Evolutionary conservation across 2,329 filamentous ascomycete genomes (phyloP).

Genomic region (Camptophora hylomeconis): DNA sequence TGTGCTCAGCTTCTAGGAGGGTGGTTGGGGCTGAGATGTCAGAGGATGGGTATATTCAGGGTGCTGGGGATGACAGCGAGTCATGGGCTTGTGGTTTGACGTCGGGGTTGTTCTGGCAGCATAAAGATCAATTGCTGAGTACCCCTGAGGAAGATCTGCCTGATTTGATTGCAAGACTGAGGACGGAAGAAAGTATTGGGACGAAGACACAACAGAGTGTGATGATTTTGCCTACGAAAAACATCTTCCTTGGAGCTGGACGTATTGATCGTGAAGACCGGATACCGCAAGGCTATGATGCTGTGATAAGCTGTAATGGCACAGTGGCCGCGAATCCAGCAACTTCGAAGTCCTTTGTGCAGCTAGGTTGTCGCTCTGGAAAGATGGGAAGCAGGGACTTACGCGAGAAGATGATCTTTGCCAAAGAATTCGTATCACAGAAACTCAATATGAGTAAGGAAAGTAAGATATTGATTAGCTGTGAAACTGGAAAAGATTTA

Average conservation of each 20-base stretch:
- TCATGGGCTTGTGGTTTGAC: constrained; percentile 79
- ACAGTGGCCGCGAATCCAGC: constrained; percentile 26
- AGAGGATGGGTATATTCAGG: constrained; percentile 75
- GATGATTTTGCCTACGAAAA: constrained; percentile 26
- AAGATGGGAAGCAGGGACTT: constrained; percentile 77
- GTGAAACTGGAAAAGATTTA: constrained; percentile 66
- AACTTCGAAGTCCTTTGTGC: constrained; percentile 33
- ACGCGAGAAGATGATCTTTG: constrained; percentile 49
- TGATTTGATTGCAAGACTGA: constrained; percentile 33
- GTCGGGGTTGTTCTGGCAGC: constrained; percentile 64
- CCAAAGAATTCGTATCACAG: constrained; percentile 33
- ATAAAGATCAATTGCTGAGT: constrained; percentile 47
- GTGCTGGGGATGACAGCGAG: constrained; percentile 88
- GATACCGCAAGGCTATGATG: constrained; percentile 26
- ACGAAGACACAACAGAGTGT: constrained; percentile 17
- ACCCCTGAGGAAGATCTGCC: constrained; percentile 54
- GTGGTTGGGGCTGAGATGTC: constrained; percentile 56
- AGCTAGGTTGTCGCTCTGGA: constrained; percentile 55
- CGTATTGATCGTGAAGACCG: constrained; percentile 23
- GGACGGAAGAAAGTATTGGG: constrained; percentile 19
- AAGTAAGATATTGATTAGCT: constrained; percentile 46
- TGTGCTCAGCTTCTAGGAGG: constrained; percentile 71
- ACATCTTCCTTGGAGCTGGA: constrained; percentile 21
- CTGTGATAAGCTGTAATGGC: constrained; percentile 30
- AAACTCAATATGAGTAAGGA: constrained; percentile 21